These are phyloP conservation scores for Gossypium stocksii DNA, from an alignment of 345 rosid species.

Conservation along the genomic window DNA sequence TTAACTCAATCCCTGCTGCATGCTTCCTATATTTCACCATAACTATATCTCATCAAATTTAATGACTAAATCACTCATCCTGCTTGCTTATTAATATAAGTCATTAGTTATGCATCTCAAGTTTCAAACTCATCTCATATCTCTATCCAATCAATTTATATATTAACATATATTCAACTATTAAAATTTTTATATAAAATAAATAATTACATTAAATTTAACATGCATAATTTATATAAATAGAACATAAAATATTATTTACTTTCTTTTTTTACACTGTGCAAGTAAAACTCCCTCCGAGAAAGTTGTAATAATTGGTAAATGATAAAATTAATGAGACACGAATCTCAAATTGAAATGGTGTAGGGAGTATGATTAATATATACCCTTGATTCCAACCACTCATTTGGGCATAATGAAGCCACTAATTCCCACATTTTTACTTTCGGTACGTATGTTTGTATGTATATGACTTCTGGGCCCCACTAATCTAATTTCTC, in stretches of 20 bases:
- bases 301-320: neutral
- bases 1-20: neutral
- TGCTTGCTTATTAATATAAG: too few species aligned
- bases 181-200: too few species aligned
- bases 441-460: constrained; percentile 10
- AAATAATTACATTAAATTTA: too few species aligned
- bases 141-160: too few species aligned
- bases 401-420: constrained; percentile 27
- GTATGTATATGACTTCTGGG: neutral
- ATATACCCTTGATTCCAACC: constrained; percentile 21
- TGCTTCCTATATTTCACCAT: neutral
- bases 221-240: too few species aligned
- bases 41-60: neutral
- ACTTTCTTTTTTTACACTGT: too few species aligned
- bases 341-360: neutral
- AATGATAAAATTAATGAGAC: neutral
- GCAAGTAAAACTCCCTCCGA: too few species aligned
- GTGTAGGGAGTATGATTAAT: neutral
- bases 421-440: constrained; percentile 20
- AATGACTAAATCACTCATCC: too few species aligned
- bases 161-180: too few species aligned
- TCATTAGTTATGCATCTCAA: too few species aligned
- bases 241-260: too few species aligned
- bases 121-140: too few species aligned
- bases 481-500: neutral